phyloP scores from a whole-genome alignment of 768 basidiomycete genomes.

The Podaxis mareebaensis region DNA sequence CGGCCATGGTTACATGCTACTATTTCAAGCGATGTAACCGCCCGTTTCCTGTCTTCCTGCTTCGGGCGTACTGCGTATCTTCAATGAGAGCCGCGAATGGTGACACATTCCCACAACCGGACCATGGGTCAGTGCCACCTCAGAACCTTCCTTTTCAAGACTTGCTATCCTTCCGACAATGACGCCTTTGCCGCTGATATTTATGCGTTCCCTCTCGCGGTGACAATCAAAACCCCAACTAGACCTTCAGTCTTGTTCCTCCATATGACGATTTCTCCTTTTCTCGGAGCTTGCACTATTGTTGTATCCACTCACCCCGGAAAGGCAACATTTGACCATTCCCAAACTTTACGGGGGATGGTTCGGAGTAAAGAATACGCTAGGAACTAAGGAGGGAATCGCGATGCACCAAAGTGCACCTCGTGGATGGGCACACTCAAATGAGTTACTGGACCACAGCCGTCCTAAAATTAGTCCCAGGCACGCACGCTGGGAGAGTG shows the following conservation, averaged over 20 bases:
- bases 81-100: not conserved
- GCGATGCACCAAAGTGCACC: not conserved
- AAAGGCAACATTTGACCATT: no score
- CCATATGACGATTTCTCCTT: no score
- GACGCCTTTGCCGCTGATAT: not conserved
- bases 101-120: not conserved
- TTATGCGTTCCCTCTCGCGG: not conserved
- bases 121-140: not conserved
- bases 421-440: not conserved
- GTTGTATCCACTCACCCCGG: no score
- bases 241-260: no score
- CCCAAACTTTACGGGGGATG: no score
- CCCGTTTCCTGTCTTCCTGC: not conserved
- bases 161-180: not conserved
- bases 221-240: not conserved
- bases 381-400: not conserved
- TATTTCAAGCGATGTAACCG: not conserved
- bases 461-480: not conserved
- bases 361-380: not conserved
- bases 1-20: not conserved
- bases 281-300: no score
- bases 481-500: not conserved
- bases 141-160: not conserved
- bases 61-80: not conserved
- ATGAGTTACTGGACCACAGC: not conserved